These are phyloP conservation scores for Rostrohypoxylon terebratum DNA, from an alignment of 495 filamentous ascomycete species.

Conservation along the genomic window DNA sequence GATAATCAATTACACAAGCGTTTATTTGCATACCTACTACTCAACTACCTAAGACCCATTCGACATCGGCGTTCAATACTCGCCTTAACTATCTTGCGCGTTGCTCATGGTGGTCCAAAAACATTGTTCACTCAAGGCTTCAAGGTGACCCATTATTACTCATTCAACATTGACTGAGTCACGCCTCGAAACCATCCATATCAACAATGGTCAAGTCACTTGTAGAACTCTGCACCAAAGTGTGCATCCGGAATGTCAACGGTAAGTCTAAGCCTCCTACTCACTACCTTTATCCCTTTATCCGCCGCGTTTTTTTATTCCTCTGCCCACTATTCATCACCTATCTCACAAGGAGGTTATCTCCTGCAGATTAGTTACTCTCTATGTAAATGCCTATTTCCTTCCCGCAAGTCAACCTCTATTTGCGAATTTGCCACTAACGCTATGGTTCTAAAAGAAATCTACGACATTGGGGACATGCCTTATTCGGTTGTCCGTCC, in stretches of 20 bases:
- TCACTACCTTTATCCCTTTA: background rate
- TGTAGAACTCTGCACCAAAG: slow-evolving; percentile 47
- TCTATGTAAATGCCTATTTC: background rate
- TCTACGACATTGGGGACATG: slow-evolving; percentile 38
- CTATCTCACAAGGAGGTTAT: background rate
- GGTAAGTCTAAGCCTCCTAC: slow-evolving; percentile 23
- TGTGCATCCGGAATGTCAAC: slow-evolving; percentile 50
- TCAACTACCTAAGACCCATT: background rate
- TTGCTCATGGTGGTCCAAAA: background rate
- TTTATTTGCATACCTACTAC: background rate
- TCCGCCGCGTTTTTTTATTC: background rate
- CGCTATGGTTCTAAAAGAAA: slow-evolving; percentile 28
- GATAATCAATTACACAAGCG: background rate
- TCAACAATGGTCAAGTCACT: slow-evolving; percentile 52
- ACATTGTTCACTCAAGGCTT: background rate
- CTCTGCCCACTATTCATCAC: background rate
- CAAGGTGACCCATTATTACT: no score
- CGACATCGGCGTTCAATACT: background rate
- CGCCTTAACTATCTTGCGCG: background rate
- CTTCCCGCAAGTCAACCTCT: background rate
- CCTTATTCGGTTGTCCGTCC: slow-evolving; percentile 31
- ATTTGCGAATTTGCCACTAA: slow-evolving; percentile 21
- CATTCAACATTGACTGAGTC: no score
- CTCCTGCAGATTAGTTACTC: background rate
- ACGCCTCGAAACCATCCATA: background rate